phyloP scores from a whole-genome alignment of 345 rosid species.

The Eucalyptus sp. region DNA sequence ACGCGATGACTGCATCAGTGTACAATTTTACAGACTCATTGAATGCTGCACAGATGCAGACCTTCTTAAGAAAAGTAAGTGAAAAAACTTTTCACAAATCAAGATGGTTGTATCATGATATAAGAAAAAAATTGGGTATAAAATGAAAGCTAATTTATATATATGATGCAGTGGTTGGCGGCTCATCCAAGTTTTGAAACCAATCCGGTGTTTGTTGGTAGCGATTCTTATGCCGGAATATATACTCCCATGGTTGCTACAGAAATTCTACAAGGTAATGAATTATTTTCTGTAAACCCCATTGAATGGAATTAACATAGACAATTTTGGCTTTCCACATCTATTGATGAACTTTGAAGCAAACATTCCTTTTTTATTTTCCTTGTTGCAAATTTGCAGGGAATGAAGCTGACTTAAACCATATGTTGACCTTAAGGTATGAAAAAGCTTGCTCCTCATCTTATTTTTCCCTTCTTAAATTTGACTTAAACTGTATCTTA shows the following conservation, averaged over 20 bases:
- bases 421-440: neutral
- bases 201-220: conserved; percentile 5
- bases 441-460: neutral
- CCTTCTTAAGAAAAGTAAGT: neutral
- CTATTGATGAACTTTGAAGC: neutral
- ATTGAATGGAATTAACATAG: neutral
- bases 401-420: neutral
- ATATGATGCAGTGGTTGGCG: conserved; percentile 1
- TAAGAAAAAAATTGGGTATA: neutral
- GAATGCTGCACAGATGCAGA: neutral
- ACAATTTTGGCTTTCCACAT: neutral
- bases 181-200: neutral
- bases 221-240: conserved; percentile 6
- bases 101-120: neutral
- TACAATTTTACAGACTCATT: neutral
- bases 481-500: neutral
- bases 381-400: neutral
- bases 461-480: neutral
- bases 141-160: neutral
- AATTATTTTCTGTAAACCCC: neutral
- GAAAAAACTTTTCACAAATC: neutral
- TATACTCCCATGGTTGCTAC: conserved; percentile 1
- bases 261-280: neutral
- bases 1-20: neutral
- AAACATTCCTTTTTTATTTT: neutral